These are phyloP conservation scores for Aspergillus awamori DNA, from an alignment of 2,329 filamentous ascomycete species.

Conservation along the genomic window DNA sequence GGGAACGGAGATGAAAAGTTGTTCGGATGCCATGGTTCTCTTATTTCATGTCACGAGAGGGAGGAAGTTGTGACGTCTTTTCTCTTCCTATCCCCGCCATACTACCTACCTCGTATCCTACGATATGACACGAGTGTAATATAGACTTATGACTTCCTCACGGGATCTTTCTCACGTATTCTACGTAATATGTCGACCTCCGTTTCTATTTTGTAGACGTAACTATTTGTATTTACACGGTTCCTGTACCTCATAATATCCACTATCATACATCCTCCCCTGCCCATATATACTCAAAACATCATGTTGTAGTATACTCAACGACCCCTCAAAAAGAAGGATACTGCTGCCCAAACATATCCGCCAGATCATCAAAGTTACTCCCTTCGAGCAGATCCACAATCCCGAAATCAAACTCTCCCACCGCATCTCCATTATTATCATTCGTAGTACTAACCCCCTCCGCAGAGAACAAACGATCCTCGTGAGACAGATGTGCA, in stretches of 20 bases:
- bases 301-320: too few relatives aligned
- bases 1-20: conserved; percentile 29
- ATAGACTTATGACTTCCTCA: conserved; percentile 36
- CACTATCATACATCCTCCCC: background rate
- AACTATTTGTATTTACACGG: background rate
- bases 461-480: too few relatives aligned
- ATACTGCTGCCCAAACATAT: conserved; percentile 37
- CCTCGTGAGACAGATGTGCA: too few relatives aligned
- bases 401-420: conserved; percentile 36
- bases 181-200: background rate
- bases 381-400: conserved; percentile 37
- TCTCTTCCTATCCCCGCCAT: conserved; percentile 22
- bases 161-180: conserved; percentile 14
- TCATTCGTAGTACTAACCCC: background rate
- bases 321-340: conserved; percentile 28
- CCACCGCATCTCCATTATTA: too few relatives aligned
- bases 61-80: conserved; percentile 30
- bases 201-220: background rate
- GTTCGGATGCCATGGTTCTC: conserved; percentile 27
- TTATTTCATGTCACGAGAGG: conserved; percentile 22
- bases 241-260: background rate
- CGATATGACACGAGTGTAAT: conserved; percentile 32
- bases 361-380: conserved; percentile 37
- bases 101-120: conserved; percentile 25
- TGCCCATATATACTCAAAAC: background rate